Percentiles rank a stretch among this genome's conserved stretches.
These are phyloP conservation scores for Colletotrichum endophyticum DNA, from an alignment of 2,329 filamentous ascomycete species.

Conservation along the genomic window DNA sequence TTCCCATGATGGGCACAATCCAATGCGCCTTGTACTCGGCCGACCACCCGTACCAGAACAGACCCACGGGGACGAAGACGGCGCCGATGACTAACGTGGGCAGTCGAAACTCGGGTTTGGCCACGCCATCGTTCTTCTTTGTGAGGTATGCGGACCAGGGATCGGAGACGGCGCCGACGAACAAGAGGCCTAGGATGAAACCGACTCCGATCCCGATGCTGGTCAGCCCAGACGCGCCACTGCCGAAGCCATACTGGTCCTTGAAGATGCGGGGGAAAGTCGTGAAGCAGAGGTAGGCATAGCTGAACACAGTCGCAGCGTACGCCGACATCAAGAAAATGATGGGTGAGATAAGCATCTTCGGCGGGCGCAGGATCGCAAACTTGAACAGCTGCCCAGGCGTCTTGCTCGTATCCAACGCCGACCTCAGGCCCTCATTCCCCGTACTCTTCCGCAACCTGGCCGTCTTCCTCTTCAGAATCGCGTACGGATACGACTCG, in stretches of 20 bases:
- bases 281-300: constrained; percentile 42
- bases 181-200: neutral
- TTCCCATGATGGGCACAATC: constrained; percentile 66
- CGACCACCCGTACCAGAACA: constrained; percentile 65
- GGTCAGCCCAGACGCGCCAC: constrained; percentile 36
- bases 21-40: constrained; percentile 57
- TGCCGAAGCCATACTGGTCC: constrained; percentile 35
- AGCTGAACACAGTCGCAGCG: constrained; percentile 38
- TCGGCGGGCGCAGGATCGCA: constrained; percentile 47
- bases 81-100: constrained; percentile 23
- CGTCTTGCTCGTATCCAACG: constrained; percentile 9
- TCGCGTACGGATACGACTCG: constrained; percentile 32
- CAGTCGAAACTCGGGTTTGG: constrained; percentile 25
- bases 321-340: constrained; percentile 49
- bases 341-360: constrained; percentile 58
- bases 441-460: constrained; percentile 36
- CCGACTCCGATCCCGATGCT: constrained; percentile 54
- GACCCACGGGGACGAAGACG: constrained; percentile 39
- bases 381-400: constrained; percentile 32
- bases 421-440: constrained; percentile 27
- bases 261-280: constrained; percentile 44
- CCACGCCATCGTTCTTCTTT: constrained; percentile 19
- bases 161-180: constrained; percentile 19
- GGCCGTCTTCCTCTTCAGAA: constrained; percentile 33
- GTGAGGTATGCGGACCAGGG: constrained; percentile 7